Conservation (phyloP, 805 yeast genomes). For the Jamesozyma rosinii region DNA sequence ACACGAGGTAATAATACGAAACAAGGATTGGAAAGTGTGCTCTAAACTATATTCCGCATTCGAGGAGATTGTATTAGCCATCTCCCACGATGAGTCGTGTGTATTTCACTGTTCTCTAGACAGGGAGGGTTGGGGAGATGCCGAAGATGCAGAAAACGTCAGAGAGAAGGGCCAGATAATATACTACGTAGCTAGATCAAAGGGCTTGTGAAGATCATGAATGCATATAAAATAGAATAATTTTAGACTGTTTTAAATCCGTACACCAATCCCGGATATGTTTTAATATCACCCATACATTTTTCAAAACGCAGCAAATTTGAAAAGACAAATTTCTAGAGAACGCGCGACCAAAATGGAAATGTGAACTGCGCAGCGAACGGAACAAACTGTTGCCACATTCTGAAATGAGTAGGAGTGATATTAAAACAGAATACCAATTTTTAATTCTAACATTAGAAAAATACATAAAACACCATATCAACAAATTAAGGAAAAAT, state of each 20-base stretch:
- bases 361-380: too few species aligned
- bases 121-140: conserved; percentile 29
- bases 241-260: too few species aligned
- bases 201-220: conserved; percentile 11
- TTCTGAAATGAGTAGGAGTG: neutral
- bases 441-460: neutral
- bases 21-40: conserved; percentile 63
- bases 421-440: neutral
- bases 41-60: conserved; percentile 52
- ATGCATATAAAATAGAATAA: too few species aligned
- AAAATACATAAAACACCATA: neutral
- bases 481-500: neutral
- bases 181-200: conserved; percentile 41
- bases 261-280: too few species aligned
- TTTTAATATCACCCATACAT: too few species aligned
- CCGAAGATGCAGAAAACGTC: conserved; percentile 10
- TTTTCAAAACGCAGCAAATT: too few species aligned
- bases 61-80: conserved; percentile 49
- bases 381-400: neutral
- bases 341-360: too few species aligned
- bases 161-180: conserved; percentile 55
- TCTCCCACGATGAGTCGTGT: conserved; percentile 49
- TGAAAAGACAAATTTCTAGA: too few species aligned
- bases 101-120: conserved; percentile 61
- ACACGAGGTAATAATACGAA: conserved; percentile 41